Evolutionary conservation across 2,329 filamentous ascomycete species (phyloP), one percentile per base, ranked within the genome.

Genomic region (Cryphonectria carpinicola): DNA sequence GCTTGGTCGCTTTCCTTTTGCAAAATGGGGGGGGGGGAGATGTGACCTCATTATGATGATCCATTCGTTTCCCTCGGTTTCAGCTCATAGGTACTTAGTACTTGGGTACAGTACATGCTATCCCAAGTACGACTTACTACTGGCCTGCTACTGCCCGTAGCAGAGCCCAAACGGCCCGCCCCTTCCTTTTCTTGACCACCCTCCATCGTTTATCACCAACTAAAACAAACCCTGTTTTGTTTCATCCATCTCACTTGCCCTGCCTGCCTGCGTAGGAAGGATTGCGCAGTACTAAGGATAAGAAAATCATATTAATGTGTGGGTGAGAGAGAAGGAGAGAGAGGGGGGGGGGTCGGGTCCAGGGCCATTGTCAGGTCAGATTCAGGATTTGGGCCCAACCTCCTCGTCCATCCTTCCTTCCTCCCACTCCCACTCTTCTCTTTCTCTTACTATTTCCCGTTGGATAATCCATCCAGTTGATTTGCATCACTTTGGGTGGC

Each of bases 21-120:
- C 54, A 35, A 28, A 32, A 14, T 14, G 28, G 28, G 28, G 28
- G 28, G 28, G 28, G 28, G 28, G 28, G 28, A 32, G 25, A 58
- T 58, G 54, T 58, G 54, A 58, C 54, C 54, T 58, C 54, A 58
- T 58, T 3, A 49, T 49, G 19, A 49, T 49, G 43, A 22, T 49
- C 43, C 17, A 19, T 39, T 2, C 32, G 4, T 32, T 46, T 49
- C 25, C 52, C 14, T 6, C 52, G 4, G n/a, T 28, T 28, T 56
- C 52, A 56, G 52, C 52, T 10, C 52, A 54, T 28, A 54, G 37
- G 37, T 11, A 11, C 37, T 39, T 39, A 32, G 32, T 32, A 32
- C 32, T 32, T 32, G 32, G 10, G 37, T 39, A 39, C 37, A 39
- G 37, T 11, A 39, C 37, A 13, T 39, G 37, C 37, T 39, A 49